A percentile compares a stretch with the other conserved stretches of the same genome.
Conservation (phyloP, 2,329 filamentous ascomycete genomes). For the Beauveria rudraprayagi region DNA sequence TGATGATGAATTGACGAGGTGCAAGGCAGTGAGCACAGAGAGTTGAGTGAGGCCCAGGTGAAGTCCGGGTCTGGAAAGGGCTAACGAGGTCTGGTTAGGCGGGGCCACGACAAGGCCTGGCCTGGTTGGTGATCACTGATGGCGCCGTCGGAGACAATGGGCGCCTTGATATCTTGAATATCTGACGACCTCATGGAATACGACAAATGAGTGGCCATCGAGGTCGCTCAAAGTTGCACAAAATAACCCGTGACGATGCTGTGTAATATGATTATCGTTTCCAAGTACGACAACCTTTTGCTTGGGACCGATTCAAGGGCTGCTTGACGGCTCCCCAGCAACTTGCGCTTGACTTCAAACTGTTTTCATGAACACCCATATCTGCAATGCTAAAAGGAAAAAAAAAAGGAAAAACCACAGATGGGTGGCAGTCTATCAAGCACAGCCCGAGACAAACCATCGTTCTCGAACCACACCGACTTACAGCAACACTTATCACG, state of each 20-base stretch:
- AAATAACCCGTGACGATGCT: not conserved
- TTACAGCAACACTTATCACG: not conserved
- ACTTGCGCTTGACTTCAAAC: not conserved
- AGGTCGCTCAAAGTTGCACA: not conserved
- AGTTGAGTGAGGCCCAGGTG: slow-evolving; percentile 4
- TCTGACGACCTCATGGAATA: not conserved
- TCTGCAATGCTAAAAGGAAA: not conserved
- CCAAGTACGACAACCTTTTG: not conserved
- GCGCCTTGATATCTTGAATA: not conserved
- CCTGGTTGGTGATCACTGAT: not conserved
- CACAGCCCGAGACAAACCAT: not conserved
- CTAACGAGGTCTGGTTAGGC: not conserved
- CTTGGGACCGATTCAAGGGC: not conserved
- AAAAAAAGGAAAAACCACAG: not conserved
- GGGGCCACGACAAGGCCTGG: not conserved
- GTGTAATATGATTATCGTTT: not conserved
- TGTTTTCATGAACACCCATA: not conserved
- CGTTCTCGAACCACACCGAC: not conserved
- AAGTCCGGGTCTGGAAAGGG: not conserved
- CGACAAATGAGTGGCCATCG: not conserved
- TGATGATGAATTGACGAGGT: not conserved
- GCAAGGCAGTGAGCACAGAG: not conserved
- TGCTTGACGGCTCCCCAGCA: not conserved
- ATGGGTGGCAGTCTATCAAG: too few relatives aligned
- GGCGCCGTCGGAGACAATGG: not conserved